Percentiles rank a stretch among this genome's conserved stretches.
Conservation (phyloP, 495 filamentous ascomycete species). For the Corynascus novoguineensis region DNA sequence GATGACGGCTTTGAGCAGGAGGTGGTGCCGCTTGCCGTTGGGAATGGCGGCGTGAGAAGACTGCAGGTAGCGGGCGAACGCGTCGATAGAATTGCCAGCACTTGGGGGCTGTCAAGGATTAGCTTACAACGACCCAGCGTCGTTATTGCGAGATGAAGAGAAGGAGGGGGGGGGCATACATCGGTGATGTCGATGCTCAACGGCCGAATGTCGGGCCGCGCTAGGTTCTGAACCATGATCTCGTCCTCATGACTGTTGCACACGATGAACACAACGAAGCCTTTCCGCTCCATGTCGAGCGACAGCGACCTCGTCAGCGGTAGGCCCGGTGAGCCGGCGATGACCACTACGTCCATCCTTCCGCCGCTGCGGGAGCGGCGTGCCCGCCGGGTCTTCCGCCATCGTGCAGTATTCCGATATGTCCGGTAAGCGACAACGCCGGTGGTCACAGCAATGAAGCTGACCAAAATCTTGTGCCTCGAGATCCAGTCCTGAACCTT, state of each 20-base stretch:
- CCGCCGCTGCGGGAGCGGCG: constrained; percentile 75
- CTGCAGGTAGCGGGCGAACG: constrained; percentile 61
- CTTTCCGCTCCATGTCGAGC: constrained; percentile 79
- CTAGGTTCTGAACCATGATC: constrained; percentile 64
- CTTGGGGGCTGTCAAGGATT: constrained; percentile 38
- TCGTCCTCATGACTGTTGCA: constrained; percentile 78
- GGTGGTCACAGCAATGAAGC: constrained; percentile 60
- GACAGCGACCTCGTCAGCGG: constrained; percentile 76
- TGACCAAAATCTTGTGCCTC: constrained; percentile 62
- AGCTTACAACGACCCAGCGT: constrained; percentile 12
- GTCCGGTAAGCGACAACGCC: constrained; percentile 63
- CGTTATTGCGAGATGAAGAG: neutral
- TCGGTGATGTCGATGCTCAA: constrained; percentile 78
- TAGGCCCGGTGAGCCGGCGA: constrained; percentile 76
- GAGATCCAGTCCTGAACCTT: constrained; percentile 54
- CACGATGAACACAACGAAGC: constrained; percentile 89
- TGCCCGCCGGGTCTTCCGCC: constrained; percentile 66
- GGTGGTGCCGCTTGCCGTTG: constrained; percentile 64
- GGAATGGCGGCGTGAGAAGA: constrained; percentile 66
- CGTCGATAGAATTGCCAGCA: constrained; percentile 56
- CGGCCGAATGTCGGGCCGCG: constrained; percentile 71
- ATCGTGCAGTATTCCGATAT: constrained; percentile 54
- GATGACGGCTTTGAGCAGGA: constrained; percentile 70
- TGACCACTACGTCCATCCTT: constrained; percentile 79
- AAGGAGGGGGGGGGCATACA: constrained; percentile 37